These are phyloP conservation scores for Mortierella sp. DNA, from an alignment of 371 early-diverging fungal species.

Conservation along the genomic window DNA sequence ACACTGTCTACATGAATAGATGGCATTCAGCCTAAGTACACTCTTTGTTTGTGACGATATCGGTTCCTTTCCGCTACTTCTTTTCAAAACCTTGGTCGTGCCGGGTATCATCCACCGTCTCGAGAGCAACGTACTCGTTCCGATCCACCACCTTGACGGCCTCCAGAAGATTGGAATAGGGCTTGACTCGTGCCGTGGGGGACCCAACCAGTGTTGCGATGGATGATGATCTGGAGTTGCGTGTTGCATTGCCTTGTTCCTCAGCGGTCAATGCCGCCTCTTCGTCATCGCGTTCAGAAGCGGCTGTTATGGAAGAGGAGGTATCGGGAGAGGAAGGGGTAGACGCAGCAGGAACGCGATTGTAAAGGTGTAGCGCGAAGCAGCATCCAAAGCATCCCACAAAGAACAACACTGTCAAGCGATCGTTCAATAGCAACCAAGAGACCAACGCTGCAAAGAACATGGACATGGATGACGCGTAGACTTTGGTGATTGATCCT, in stretches of 20 bases:
- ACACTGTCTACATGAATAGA: no score
- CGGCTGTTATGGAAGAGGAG: no score
- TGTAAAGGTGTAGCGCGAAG: constrained; percentile 45
- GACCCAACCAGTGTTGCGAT: constrained; percentile 19
- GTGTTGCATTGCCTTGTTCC: constrained; percentile 3
- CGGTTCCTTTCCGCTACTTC: background rate
- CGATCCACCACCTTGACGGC: constrained; percentile 30
- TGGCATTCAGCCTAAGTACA: no score
- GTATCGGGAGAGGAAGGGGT: constrained; percentile 5
- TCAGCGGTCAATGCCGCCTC: no score
- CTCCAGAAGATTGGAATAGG: background rate
- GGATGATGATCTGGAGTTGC: background rate
- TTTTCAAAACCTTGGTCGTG: background rate
- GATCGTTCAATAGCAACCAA: constrained; percentile 44
- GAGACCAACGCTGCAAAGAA: constrained; percentile 54
- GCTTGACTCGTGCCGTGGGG: constrained; percentile 5
- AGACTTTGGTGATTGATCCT: constrained; percentile 54
- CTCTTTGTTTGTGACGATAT: no score
- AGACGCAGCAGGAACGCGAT: constrained; percentile 14
- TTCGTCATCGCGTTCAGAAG: no score
- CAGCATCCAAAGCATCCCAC: constrained; percentile 52
- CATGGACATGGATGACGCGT: constrained; percentile 55
- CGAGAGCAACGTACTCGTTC: constrained; percentile 33
- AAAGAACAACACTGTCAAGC: constrained; percentile 41
- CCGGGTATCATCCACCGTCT: constrained; percentile 13